phyloP scores from a whole-genome alignment of 2,329 filamentous ascomycete species.

The Fusarium sp. region DNA sequence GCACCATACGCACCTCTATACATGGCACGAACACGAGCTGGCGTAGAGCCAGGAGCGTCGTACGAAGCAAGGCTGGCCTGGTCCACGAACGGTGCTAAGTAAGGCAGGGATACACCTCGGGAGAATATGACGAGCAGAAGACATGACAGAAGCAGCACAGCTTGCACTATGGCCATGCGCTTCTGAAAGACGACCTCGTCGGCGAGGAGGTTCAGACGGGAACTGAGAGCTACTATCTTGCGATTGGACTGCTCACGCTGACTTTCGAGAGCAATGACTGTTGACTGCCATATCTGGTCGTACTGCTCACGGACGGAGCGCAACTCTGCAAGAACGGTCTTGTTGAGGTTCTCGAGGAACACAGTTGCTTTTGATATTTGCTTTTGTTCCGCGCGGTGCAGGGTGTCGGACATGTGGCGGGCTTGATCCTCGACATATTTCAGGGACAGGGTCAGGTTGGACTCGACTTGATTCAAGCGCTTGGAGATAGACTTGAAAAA shows the following conservation, averaged over 20 bases:
- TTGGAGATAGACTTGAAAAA: conserved; percentile 98
- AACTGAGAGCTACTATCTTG: conserved; percentile 84
- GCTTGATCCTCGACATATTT: conserved; percentile 98
- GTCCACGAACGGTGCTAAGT: conserved; percentile 47
- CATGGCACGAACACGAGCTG: conserved; percentile 27
- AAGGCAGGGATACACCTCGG: conserved; percentile 57
- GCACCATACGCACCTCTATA: conserved; percentile 28
- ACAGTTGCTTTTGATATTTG: conserved; percentile 84
- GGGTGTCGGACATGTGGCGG: conserved; percentile 85
- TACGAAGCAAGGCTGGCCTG: conserved; percentile 41
- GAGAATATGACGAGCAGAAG: conserved; percentile 89
- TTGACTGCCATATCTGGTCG: conserved; percentile 96
- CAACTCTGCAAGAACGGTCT: conserved; percentile 84
- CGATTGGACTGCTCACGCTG: conserved; percentile 86
- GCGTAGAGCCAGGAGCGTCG: conserved; percentile 34
- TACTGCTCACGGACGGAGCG: conserved; percentile 84
- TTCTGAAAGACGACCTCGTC: conserved; percentile 91
- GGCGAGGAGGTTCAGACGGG: conserved; percentile 86
- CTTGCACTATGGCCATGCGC: conserved; percentile 92
- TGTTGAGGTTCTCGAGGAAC: conserved; percentile 88
- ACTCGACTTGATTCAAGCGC: conserved; percentile 87
- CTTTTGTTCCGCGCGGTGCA: conserved; percentile 85
- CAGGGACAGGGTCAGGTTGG: conserved; percentile 90
- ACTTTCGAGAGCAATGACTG: conserved; percentile 88
- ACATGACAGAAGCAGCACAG: conserved; percentile 85